Base-by-base conservation (phyloP, 108 stramenopile genomes). In the Cyclotella sp. region DNA sequence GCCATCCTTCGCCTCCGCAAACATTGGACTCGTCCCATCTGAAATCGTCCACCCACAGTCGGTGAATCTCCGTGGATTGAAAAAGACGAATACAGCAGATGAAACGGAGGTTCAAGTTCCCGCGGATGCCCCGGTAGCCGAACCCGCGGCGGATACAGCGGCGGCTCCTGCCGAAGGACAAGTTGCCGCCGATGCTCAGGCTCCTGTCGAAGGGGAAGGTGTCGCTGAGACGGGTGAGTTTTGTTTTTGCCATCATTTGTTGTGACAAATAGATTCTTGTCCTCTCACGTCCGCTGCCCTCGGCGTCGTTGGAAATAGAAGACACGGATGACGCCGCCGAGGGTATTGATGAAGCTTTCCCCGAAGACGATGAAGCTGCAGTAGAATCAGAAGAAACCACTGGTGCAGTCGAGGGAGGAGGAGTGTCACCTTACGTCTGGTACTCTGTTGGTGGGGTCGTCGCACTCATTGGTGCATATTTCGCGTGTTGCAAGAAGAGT, bases 401-500 rank as follows among this genome's bases (percentile, higher is more conserved):
- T 11, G n/a, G 4, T 14, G 71, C 27, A 60, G 47, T 43, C 40
- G 55, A 44, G 11, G 19, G 7, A 40, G 22, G 42, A n/a, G 3
- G 13, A 42, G 51, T 70, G n/a, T 52, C 67, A 3, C 49, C 67
- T 22, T 22, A 43, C 30, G 67, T 68, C 18, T 68, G 67, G 67
- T 68, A 68, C 28, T 68, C 67, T 21, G 19, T 68, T 52, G 67
- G 51, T 2, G 67, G 67, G 34, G 67, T 53, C 7, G 42, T 68
- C 52, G 67, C 30, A 5, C 26, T 22, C 6, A 52, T 68, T 68
- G 49, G 26, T 4, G 67, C 29, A 34, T 68, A 68, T 51, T 68
- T 15, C 52, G 67, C 67, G 0, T 68, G 67, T 22, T 68, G 67
- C 51, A 68, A 52, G 42, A 68, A 68, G 29, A 68, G 67, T 68